phyloP scores from a whole-genome alignment of 371 early-diverging fungal species.

The Mortierella sp. region DNA sequence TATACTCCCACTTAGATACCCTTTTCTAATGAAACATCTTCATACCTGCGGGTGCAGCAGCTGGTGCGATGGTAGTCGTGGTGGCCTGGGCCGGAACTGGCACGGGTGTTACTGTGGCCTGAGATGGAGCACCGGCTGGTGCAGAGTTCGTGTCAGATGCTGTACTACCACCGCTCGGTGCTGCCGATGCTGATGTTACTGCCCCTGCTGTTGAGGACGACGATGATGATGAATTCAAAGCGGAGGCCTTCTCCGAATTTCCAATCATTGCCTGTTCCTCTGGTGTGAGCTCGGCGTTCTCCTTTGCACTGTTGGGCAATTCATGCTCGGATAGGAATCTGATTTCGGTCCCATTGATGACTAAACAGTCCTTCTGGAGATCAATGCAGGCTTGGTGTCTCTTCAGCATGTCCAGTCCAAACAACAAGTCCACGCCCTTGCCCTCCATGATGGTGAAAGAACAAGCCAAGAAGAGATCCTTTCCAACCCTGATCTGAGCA shows the following conservation, averaged over 20 bases:
- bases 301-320: slow-evolving; percentile 67
- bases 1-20: background rate
- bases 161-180: background rate
- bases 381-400: slow-evolving; percentile 91
- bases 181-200: slow-evolving; percentile 28
- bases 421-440: slow-evolving; percentile 89
- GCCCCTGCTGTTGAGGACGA: slow-evolving; percentile 2
- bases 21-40: background rate
- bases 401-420: slow-evolving; percentile 96
- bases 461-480: slow-evolving; percentile 80
- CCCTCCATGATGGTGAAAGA: slow-evolving; percentile 96
- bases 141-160: background rate
- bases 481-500: slow-evolving; percentile 84
- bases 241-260: slow-evolving; percentile 36
- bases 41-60: slow-evolving; percentile 35
- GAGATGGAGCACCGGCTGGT: too few relatives aligned
- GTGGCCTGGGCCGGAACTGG: background rate
- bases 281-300: slow-evolving; percentile 31
- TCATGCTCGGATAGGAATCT: slow-evolving; percentile 93
- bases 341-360: slow-evolving; percentile 85
- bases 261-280: slow-evolving; percentile 35
- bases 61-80: slow-evolving; percentile 1
- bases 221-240: slow-evolving; percentile 15
- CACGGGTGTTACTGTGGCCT: too few relatives aligned
- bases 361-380: slow-evolving; percentile 80